These are phyloP conservation scores for Plantago major DNA, from an alignment of 257 asterid species.

Conservation along the genomic window DNA sequence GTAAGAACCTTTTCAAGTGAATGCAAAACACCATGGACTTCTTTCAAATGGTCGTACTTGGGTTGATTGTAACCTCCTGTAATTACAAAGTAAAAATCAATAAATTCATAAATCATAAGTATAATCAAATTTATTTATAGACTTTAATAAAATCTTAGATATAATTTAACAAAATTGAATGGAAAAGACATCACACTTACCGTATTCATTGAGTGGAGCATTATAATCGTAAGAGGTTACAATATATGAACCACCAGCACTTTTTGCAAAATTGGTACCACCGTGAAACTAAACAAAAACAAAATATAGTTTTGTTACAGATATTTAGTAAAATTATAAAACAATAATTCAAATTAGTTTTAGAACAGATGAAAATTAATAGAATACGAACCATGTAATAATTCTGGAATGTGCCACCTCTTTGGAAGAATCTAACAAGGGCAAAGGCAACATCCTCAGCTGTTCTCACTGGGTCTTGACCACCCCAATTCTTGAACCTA, in stretches of 20 bases:
- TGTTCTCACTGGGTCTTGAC: constrained; percentile 38
- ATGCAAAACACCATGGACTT: constrained; percentile 33
- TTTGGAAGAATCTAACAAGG: constrained; percentile 46
- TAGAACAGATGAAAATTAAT: background rate
- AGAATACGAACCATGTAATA: constrained; percentile 41
- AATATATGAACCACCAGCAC: constrained; percentile 55
- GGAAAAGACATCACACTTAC: constrained; percentile 10
- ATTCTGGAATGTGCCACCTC: constrained; percentile 50
- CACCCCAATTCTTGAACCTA: constrained; percentile 58
- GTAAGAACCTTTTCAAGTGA: constrained; percentile 37
- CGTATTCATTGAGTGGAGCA: constrained; percentile 49
- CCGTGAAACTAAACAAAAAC: constrained; percentile 39
- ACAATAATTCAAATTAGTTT: background rate
- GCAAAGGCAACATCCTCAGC: constrained; percentile 49
- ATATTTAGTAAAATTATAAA: no score
- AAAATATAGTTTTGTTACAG: no score
- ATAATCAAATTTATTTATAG: background rate
- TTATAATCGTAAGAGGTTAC: constrained; percentile 44
- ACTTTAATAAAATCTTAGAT: background rate
- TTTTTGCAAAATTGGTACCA: constrained; percentile 53
- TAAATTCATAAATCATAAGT: background rate
- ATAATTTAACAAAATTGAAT: background rate
- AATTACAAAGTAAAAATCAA: background rate
- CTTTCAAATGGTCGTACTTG: constrained; percentile 44
- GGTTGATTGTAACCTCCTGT: constrained; percentile 30